These are phyloP conservation scores for Penicillium bialowiezense DNA, from an alignment of 495 filamentous ascomycete species.

Conservation along the genomic window DNA sequence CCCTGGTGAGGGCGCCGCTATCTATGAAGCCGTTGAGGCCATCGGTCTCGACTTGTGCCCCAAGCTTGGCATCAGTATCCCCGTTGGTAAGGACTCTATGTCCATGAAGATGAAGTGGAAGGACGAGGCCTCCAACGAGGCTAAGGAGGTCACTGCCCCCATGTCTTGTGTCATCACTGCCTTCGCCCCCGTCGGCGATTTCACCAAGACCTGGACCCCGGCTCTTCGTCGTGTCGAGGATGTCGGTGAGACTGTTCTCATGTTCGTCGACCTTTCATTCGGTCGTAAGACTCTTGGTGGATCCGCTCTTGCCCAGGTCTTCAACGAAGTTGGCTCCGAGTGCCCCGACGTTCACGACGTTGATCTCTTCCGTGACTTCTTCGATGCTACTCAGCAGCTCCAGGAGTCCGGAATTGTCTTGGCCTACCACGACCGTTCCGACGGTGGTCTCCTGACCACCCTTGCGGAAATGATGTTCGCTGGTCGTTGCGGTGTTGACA, in stretches of 20 bases:
- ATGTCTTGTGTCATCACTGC: slow-evolving; percentile 87
- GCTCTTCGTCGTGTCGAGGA: slow-evolving; percentile 78
- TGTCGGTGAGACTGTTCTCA: slow-evolving; percentile 82
- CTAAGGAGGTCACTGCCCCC: slow-evolving; percentile 87
- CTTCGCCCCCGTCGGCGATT: slow-evolving; percentile 77
- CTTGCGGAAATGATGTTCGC: slow-evolving; percentile 98
- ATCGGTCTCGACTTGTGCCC: slow-evolving; percentile 87
- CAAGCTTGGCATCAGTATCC: slow-evolving; percentile 83
- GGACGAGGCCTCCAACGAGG: slow-evolving; percentile 60
- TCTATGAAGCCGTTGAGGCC: slow-evolving; percentile 93
- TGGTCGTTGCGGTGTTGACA: slow-evolving; percentile 81
- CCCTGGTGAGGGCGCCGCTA: slow-evolving; percentile 86
- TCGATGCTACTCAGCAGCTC: slow-evolving; percentile 80
- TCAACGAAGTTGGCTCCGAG: slow-evolving; percentile 79
- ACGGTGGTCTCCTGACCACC: slow-evolving; percentile 90
- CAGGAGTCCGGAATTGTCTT: slow-evolving; percentile 86
- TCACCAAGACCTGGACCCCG: slow-evolving; percentile 89
- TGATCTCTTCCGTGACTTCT: slow-evolving; percentile 83
- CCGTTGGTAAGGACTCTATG: slow-evolving; percentile 96
- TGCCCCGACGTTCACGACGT: slow-evolving; percentile 82
- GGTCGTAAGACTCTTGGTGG: slow-evolving; percentile 81
- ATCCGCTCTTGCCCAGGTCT: slow-evolving; percentile 89
- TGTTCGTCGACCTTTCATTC: slow-evolving; percentile 85
- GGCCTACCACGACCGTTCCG: slow-evolving; percentile 92
- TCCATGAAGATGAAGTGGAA: slow-evolving; percentile 99